Conservation (phyloP, 2,329 filamentous ascomycete species). For the Colletotrichum cordylinicola region DNA sequence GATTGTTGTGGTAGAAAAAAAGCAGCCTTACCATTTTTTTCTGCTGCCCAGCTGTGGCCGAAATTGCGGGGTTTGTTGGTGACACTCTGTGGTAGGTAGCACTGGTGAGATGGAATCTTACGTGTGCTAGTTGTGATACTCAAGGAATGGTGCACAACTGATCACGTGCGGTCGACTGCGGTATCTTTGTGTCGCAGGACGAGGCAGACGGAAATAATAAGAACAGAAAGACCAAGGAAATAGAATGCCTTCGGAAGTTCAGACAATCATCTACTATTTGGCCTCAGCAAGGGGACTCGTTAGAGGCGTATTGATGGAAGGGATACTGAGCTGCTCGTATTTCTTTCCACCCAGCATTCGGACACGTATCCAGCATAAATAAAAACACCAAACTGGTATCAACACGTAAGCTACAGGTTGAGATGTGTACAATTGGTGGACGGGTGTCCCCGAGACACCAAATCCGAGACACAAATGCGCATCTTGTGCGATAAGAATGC, state of each 20-base stretch:
- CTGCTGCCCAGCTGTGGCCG: background rate
- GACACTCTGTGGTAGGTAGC: background rate
- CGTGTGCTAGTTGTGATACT: background rate
- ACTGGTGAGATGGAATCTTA: background rate
- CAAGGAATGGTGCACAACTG: background rate
- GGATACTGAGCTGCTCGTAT: background rate
- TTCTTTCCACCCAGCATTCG: background rate
- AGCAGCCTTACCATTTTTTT: background rate
- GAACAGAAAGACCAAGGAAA: background rate
- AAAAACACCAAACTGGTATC: background rate
- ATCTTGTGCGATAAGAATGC: background rate
- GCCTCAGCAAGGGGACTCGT: background rate
- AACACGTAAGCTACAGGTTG: background rate
- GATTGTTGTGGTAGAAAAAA: background rate
- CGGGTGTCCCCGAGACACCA: background rate
- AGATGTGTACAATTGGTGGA: background rate
- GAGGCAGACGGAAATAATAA: background rate
- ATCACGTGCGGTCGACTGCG: background rate
- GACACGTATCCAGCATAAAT: background rate
- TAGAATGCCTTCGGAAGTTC: background rate
- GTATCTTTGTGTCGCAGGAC: background rate
- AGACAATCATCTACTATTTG: background rate
- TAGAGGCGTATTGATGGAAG: background rate
- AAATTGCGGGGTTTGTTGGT: background rate
- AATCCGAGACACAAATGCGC: background rate